These are phyloP conservation scores for Cercospora zeae-maydis DNA, from an alignment of 2,329 filamentous ascomycete genomes.

Conservation along the genomic window DNA sequence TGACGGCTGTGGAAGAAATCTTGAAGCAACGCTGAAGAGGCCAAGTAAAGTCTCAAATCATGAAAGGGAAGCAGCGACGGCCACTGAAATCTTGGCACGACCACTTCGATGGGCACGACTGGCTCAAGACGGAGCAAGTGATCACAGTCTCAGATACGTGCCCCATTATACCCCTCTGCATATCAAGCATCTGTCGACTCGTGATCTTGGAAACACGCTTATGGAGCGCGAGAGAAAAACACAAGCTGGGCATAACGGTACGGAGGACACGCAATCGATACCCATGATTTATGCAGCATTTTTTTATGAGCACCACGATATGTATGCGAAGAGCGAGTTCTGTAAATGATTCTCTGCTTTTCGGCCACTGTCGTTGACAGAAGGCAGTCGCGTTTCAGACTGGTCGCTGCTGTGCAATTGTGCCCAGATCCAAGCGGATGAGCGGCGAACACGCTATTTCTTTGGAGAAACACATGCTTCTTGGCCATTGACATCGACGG, in stretches of 20 bases:
- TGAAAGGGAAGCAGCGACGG: neutral
- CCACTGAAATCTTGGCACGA: neutral
- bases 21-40: conserved; percentile 24
- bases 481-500: neutral
- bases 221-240: neutral
- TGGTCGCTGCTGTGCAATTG: neutral
- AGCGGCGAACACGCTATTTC: neutral
- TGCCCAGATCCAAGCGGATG: neutral
- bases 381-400: neutral
- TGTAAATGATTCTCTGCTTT: neutral
- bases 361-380: neutral
- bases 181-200: neutral
- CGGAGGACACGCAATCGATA: neutral
- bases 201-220: neutral
- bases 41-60: neutral
- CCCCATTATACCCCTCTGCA: neutral
- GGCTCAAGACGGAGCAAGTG: neutral
- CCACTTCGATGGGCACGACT: neutral
- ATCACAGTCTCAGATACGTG: neutral
- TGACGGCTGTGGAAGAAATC: conserved; percentile 26
- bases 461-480: neutral
- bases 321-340: neutral
- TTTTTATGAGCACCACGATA: conserved; percentile 6
- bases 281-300: conserved; percentile 13
- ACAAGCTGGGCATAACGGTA: neutral